Conservation (phyloP, 164 flowering plant genomes). For the Dillenia turbinata region DNA sequence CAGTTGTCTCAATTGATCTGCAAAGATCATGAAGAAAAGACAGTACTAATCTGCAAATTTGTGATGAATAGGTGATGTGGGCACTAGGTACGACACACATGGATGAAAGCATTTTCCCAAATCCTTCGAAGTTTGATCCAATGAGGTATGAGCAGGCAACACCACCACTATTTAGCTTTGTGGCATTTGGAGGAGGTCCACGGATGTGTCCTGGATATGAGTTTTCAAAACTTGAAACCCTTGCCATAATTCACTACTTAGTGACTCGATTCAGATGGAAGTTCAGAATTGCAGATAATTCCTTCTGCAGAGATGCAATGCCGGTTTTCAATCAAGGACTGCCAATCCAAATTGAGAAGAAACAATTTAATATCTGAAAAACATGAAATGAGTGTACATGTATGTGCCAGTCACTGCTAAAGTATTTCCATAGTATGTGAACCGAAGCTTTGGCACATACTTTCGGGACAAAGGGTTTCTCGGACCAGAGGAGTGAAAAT, state of each 20-base stretch:
- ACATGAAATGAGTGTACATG: too few relatives aligned
- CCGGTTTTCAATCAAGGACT: slow-evolving; percentile 33
- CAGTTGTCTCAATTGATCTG: too few relatives aligned
- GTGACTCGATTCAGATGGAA: slow-evolving; percentile 63
- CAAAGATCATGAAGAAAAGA: too few relatives aligned
- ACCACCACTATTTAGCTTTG: slow-evolving; percentile 44
- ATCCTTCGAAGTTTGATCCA: slow-evolving; percentile 64
- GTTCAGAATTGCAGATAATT: slow-evolving; percentile 20
- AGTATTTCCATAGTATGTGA: too few relatives aligned
- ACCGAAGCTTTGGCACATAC: too few relatives aligned
- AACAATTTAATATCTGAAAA: background rate
- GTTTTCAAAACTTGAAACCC: slow-evolving; percentile 54
- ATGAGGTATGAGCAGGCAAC: slow-evolving; percentile 42
- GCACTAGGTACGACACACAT: slow-evolving; percentile 44
- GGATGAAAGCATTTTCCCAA: slow-evolving; percentile 47
- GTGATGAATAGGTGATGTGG: slow-evolving; percentile 43
- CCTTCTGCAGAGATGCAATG: slow-evolving; percentile 35
- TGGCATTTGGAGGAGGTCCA: slow-evolving; percentile 67
- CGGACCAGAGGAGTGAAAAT: too few relatives aligned
- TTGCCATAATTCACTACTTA: slow-evolving; percentile 39
- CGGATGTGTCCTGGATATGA: slow-evolving; percentile 68
- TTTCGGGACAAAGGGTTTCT: too few relatives aligned
- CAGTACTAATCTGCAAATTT: too few relatives aligned
- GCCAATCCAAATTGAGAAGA: slow-evolving; percentile 29
- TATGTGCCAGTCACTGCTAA: too few relatives aligned